These are phyloP conservation scores for Wickerhamiella dianesei DNA, from an alignment of 805 yeast genomes.

Conservation along the genomic window DNA sequence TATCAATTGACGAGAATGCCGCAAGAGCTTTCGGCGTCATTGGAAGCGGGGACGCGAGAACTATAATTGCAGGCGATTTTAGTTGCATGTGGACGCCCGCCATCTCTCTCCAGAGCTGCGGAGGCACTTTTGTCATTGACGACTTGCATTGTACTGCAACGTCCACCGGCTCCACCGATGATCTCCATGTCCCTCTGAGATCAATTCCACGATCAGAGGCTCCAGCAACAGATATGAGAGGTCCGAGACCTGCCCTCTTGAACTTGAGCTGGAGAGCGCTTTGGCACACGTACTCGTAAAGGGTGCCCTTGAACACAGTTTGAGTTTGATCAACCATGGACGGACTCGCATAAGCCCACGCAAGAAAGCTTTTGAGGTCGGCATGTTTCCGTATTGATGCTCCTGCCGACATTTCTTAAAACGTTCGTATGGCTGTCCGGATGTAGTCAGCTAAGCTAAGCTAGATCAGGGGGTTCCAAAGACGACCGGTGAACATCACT, in stretches of 20 bases:
- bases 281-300: slow-evolving; percentile 8
- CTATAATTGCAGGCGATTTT: slow-evolving; percentile 2
- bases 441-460: too few species aligned
- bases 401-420: background rate
- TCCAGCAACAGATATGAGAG: slow-evolving; percentile 6
- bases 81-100: slow-evolving; percentile 6
- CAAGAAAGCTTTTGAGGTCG: background rate
- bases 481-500: too few species aligned
- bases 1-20: slow-evolving; percentile 2
- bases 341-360: background rate
- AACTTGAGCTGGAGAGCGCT: slow-evolving; percentile 3
- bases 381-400: background rate
- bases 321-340: slow-evolving; percentile 4
- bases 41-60: slow-evolving; percentile 8
- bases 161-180: background rate
- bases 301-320: slow-evolving; percentile 8
- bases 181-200: slow-evolving; percentile 7
- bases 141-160: slow-evolving; percentile 13
- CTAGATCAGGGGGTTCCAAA: too few species aligned
- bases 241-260: slow-evolving; percentile 3
- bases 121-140: slow-evolving; percentile 8
- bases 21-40: slow-evolving; percentile 7
- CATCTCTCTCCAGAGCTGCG: slow-evolving; percentile 8
- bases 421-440: too few species aligned
- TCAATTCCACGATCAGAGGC: slow-evolving; percentile 10